These are phyloP conservation scores for Hymenoscyphus linearis DNA, from an alignment of 2,329 filamentous ascomycete genomes.

Conservation along the genomic window DNA sequence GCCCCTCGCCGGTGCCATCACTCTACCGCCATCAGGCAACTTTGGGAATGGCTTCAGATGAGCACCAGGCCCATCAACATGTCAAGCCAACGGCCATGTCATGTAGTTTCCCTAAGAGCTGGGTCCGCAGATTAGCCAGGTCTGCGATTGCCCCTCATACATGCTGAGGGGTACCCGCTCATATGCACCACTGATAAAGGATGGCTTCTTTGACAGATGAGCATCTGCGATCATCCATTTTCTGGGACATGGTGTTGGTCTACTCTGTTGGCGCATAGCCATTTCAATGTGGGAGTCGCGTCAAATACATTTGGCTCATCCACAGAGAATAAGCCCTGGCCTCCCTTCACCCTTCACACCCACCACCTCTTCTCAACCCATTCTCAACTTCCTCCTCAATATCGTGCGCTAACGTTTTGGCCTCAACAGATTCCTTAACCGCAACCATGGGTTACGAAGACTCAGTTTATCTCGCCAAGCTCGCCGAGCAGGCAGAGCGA, in stretches of 20 bases:
- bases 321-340: not conserved
- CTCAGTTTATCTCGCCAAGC: conserved; percentile 98
- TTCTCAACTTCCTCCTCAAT: not conserved
- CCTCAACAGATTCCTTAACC: conserved; percentile 26
- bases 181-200: conserved; percentile 7
- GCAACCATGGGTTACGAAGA: conserved; percentile 97
- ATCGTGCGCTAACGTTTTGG: conserved; percentile 8
- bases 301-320: not conserved
- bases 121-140: not conserved
- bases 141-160: conserved; percentile 24
- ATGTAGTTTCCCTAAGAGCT: not conserved
- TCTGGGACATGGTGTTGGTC: not conserved
- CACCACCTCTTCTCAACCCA: not conserved
- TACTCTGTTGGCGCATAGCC: conserved; percentile 8
- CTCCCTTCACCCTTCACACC: not conserved
- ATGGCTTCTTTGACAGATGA: not conserved
- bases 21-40: conserved; percentile 3
- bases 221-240: conserved; percentile 2
- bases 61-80: not conserved
- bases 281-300: not conserved
- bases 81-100: not conserved
- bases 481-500: conserved; percentile 99
- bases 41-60: not conserved
- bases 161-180: conserved; percentile 26
- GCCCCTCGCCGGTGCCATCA: conserved; percentile 9